Base-by-base conservation (phyloP, 1,139 yeast species). In the Geotrichum klebahnii region DNA sequence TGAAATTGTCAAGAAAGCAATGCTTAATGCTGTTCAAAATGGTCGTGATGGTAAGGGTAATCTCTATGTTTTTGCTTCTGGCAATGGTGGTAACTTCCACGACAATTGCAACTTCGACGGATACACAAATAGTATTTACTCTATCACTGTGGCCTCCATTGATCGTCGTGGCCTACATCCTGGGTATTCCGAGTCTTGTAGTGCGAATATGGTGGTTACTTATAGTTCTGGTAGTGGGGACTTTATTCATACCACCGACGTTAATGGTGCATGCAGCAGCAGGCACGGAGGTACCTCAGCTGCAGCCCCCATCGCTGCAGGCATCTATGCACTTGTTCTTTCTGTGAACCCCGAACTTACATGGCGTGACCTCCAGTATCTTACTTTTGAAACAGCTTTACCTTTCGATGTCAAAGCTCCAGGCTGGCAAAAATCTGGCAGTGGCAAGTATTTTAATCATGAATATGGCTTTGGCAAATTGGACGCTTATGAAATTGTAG, bases 71-170 rank as follows among this genome's bases (percentile, higher is more conserved):
- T 94, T 92, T 73, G 99, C 98, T 0, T 81, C 92, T 50, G 99
- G 99, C 12, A 94, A 94, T 62, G 99, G 99, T 42, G 97, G 89
- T 6, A 65, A 74, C 46, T 72, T 66, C 53, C 90, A 81, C 5
- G 99, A 94, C 66, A 87, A 88, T 54, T 94, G 99, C 73, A 94
- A 94, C 64, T 92, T 84, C 65, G 99, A 94, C 65, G 99, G 99
- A 2, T 94, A 94, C 70, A 94, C 98, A 6, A 94, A 94, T 66
- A 85, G 96, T 37, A 92, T 94, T 44, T 92, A 85, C 64, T 89
- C 97, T 3, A 87, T 94, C 53, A 92, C 99, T 0, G 95, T 94
- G 6, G 94, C 96, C 37, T 97, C 98, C 1, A 80, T 94, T 46
- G 98, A 92, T 65, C 80, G 82, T 60, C 78, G 78, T 59, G 97